Evolutionary conservation across 129 eudicot species (phyloP), one percentile per base, ranked within the genome.

Genomic region (Pulicaria dysenterica): DNA sequence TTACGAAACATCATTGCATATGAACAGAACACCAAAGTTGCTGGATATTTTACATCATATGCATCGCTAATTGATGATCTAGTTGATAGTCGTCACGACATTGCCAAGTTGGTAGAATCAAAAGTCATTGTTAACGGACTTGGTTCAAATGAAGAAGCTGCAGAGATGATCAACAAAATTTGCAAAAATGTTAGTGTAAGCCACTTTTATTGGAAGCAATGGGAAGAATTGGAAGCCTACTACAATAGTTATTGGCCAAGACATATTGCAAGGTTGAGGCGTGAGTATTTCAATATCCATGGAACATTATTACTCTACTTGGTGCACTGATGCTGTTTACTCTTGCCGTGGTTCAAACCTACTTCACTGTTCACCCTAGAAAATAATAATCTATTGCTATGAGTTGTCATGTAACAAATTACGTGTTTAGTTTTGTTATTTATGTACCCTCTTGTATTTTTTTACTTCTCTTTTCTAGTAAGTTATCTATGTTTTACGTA

Each of bases 1-100:
- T 42, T 77, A 7, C 58, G 75, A 51, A 77, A 77, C 64, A 53
- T 77, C 6, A 59, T 77, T 38, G 81, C 64, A 1, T 77, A 57
- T 3, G 81, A 77, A 64, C 56, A 47, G 19, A 48, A 48, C 7
- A 40, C 40, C 31, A 3, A 1, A 19, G 50, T 7, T 38, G 6
- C 17, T 43, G 16, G 16, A 4, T 60, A 69, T 11, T 14, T 77
- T 15, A 69, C 76, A 11, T 69, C 76, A 12, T 77, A 77, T 40
- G 76, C 75, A 3, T 37, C 2, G 36, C 55, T 61, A n/a, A 69
- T 77, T 31, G 44, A 69, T 43, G 39, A 42, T 45, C 44, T 77
- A 44, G 13, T 77, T 3, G 54, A 69, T 41, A 45, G 53, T 19
- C 60, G 17, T 47, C 70, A 68, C 4, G 76, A 77, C 44, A 17